Conservation (phyloP, 1,139 yeast species). For the Debaryomyces nepalensis region DNA sequence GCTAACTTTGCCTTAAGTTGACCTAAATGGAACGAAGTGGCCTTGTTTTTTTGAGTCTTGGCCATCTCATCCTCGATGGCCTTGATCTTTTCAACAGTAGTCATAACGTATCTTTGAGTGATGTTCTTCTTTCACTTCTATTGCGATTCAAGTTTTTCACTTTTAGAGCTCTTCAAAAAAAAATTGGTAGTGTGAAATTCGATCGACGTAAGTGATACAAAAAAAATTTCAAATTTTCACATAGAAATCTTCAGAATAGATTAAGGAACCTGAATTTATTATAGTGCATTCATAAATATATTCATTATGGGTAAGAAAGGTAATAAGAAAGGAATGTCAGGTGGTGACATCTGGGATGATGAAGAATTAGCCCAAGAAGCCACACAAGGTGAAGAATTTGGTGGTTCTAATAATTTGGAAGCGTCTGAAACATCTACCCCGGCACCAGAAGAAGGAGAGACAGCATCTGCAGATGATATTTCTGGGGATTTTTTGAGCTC, state of each 20-base stretch:
- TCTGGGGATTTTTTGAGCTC: slow-evolving; percentile 80
- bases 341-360: slow-evolving; percentile 81
- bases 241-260: neutral
- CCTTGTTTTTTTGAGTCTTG: slow-evolving; percentile 92
- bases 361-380: slow-evolving; percentile 69
- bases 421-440: slow-evolving; percentile 24
- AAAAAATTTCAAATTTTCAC: slow-evolving; percentile 8
- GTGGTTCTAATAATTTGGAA: slow-evolving; percentile 23
- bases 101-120: slow-evolving; percentile 60
- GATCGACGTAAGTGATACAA: slow-evolving; percentile 9
- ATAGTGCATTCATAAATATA: slow-evolving; percentile 3
- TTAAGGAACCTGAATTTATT: neutral
- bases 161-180: slow-evolving; percentile 6
- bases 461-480: slow-evolving; percentile 45
- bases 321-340: slow-evolving; percentile 54
- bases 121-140: slow-evolving; percentile 1
- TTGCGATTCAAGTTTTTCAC: slow-evolving; percentile 5
- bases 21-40: slow-evolving; percentile 94
- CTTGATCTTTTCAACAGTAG: slow-evolving; percentile 88
- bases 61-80: slow-evolving; percentile 97
- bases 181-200: slow-evolving; percentile 9
- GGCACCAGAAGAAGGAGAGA: slow-evolving; percentile 24
- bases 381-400: slow-evolving; percentile 62
- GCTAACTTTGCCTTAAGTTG: slow-evolving; percentile 96
- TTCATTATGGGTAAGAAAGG: slow-evolving; percentile 53